Base-by-base conservation (phyloP, 345 rosid genomes). In the Theobroma cacao region DNA sequence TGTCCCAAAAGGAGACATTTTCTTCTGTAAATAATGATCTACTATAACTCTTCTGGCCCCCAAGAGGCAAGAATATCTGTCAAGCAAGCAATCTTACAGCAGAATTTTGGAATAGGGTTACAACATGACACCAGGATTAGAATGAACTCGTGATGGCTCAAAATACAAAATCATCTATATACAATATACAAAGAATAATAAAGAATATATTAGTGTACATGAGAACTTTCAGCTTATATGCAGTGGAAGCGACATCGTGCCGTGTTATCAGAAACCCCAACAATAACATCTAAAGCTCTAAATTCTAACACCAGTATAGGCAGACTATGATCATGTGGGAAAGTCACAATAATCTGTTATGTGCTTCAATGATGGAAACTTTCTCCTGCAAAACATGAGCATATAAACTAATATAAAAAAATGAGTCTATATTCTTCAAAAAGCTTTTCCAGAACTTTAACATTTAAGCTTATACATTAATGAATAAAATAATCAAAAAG, bases 301-400 rank as follows among this genome's bases (percentile, higher is more conserved):
- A 24, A 26, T 14, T 65, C 13, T 36, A 64, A 20, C 2, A 64
- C 69, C 69, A 33, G 34, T 43, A 67, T 67, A 67, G 43, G n/a
- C 72, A 45, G 56, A 69, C 70, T 12, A 24, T 31, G 12, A 12
- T 36, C 22, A 33, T 26, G 30, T n/a, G n/a, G 67, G 68, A 72
- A 38, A 47, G 70, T 89, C 82, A 89, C 83, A 87, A 82, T 83
- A 82, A 62, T 81, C 93, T 89, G 90, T 85, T 87, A 81, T 78
- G 97, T 55, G 77, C 86, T 86, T 88, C 94, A 47, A 87, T 82
- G 80, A 83, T 79, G 45, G 87, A 81, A 63, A 78, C 83, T 80
- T 81, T 87, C 81, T 90, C 94, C 93, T 86, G 91, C 72, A 76
- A 72, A 74, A 38, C 8, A 73, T 38, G n/a, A 55, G 47, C n/a